Percentiles rank a stretch among this genome's conserved stretches.
phyloP scores from a whole-genome alignment of 352 stramenopile species.

The Albugo laibachii region DNA sequence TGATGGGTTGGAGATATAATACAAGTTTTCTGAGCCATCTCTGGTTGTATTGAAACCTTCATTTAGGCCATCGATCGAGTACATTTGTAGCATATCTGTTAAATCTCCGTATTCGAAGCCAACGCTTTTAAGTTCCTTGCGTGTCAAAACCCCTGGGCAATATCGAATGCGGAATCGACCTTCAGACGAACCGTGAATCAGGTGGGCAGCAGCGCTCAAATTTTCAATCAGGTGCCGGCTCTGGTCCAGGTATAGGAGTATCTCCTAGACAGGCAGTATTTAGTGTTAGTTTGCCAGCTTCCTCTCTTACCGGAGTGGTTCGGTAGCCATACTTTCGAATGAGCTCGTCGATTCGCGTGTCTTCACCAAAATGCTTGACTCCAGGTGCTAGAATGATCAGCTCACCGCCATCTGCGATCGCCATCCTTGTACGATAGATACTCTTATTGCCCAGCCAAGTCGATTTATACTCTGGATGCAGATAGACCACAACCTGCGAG shows the following conservation, averaged over 20 bases:
- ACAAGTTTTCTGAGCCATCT: slow-evolving; percentile 73
- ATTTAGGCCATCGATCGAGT: slow-evolving; percentile 58
- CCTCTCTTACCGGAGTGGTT: slow-evolving; percentile 72
- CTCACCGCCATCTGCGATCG: slow-evolving; percentile 88
- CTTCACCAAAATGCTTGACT: slow-evolving; percentile 88
- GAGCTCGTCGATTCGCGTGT: slow-evolving; percentile 85
- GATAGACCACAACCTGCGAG: slow-evolving; percentile 82
- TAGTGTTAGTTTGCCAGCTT: not conserved
- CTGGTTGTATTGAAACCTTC: slow-evolving; percentile 86
- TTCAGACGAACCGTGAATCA: slow-evolving; percentile 95
- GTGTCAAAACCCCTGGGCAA: slow-evolving; percentile 77
- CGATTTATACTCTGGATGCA: slow-evolving; percentile 93
- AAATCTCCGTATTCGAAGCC: slow-evolving; percentile 85
- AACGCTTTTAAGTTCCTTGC: slow-evolving; percentile 85
- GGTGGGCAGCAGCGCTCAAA: slow-evolving; percentile 85
- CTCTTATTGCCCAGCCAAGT: slow-evolving; percentile 97
- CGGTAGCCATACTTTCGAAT: slow-evolving; percentile 95
- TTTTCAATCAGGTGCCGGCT: slow-evolving; percentile 91
- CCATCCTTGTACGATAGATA: slow-evolving; percentile 96
- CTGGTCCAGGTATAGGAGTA: slow-evolving; percentile 80
- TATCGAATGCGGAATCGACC: slow-evolving; percentile 95
- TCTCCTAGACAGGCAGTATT: slow-evolving; percentile 24
- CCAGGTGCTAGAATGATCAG: slow-evolving; percentile 90
- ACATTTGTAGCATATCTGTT: slow-evolving; percentile 61
- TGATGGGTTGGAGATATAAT: slow-evolving; percentile 93